A percentile compares a stretch with the other conserved stretches of the same genome.
These are phyloP conservation scores for Globisporangium emineosum DNA, from an alignment of 352 stramenopile species.

Conservation along the genomic window DNA sequence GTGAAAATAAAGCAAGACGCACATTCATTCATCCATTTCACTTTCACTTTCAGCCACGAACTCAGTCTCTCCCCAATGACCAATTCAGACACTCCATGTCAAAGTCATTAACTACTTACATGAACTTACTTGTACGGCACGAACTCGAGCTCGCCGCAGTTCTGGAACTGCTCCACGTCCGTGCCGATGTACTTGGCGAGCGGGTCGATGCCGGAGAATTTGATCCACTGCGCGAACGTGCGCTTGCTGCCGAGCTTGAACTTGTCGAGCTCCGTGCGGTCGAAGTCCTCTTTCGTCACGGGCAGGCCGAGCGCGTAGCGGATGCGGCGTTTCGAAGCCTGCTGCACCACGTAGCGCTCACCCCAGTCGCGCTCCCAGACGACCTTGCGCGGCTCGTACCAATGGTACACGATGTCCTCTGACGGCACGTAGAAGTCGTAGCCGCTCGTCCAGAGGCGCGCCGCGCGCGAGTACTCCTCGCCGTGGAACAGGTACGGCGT, in stretches of 20 bases:
- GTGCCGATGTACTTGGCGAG: slow-evolving; percentile 51
- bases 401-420: slow-evolving; percentile 75
- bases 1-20: not conserved
- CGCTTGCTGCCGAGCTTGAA: slow-evolving; percentile 71
- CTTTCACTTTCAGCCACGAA: not conserved
- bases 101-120: no score
- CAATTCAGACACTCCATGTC: not conserved
- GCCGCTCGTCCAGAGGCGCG: slow-evolving; percentile 70
- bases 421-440: slow-evolving; percentile 81
- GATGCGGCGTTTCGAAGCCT: slow-evolving; percentile 70
- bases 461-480: slow-evolving; percentile 78
- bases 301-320: slow-evolving; percentile 58
- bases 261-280: slow-evolving; percentile 67
- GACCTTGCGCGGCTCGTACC: slow-evolving; percentile 81
- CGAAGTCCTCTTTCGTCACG: slow-evolving; percentile 64
- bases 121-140: slow-evolving; percentile 37
- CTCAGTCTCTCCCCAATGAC: not conserved
- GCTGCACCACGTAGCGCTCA: slow-evolving; percentile 61
- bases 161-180: slow-evolving; percentile 64
- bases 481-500: slow-evolving; percentile 80
- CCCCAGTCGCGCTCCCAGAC: slow-evolving; percentile 81
- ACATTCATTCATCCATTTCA: slow-evolving; percentile 1
- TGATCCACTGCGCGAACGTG: slow-evolving; percentile 72
- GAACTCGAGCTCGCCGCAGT: slow-evolving; percentile 65
- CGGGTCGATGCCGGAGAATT: slow-evolving; percentile 79